phyloP scores from a whole-genome alignment of 345 rosid genomes.

The Lepidium aucheri region DNA sequence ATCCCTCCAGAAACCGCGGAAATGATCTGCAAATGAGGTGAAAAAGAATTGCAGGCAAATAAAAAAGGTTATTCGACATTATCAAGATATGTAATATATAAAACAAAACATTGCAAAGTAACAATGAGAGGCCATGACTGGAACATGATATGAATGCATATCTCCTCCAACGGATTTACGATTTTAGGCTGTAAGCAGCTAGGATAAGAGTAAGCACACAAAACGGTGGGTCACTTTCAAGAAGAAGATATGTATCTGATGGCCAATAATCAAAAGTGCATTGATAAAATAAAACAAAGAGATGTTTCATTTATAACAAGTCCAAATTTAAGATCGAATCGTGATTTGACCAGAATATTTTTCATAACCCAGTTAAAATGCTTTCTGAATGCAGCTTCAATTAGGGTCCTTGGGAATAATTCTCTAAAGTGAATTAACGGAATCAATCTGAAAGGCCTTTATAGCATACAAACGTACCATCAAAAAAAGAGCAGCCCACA shows the following conservation, averaged over 20 bases:
- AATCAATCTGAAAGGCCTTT: neutral
- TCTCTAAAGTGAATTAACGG: neutral
- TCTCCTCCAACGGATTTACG: neutral
- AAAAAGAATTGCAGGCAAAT: neutral
- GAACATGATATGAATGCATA: neutral
- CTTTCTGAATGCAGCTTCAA: neutral
- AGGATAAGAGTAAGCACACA: neutral
- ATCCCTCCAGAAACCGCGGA: slow-evolving; percentile 97
- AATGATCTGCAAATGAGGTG: slow-evolving; percentile 48
- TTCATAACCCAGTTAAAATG: neutral
- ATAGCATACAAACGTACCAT: slow-evolving; percentile 51
- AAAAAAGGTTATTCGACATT: neutral
- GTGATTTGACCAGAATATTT: neutral
- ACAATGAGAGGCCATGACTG: neutral
- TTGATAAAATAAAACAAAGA: neutral
- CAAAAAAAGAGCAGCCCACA: slow-evolving; percentile 93
- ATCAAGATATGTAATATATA: neutral
- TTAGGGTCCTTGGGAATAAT: neutral
- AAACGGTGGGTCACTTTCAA: neutral
- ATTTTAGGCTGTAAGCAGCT: neutral
- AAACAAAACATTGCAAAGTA: neutral
- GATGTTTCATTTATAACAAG: neutral
- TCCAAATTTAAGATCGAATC: neutral
- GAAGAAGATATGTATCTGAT: neutral
- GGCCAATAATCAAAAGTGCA: neutral